phyloP scores from a whole-genome alignment of 2,329 filamentous ascomycete species.

The Colletotrichum costaricense region DNA sequence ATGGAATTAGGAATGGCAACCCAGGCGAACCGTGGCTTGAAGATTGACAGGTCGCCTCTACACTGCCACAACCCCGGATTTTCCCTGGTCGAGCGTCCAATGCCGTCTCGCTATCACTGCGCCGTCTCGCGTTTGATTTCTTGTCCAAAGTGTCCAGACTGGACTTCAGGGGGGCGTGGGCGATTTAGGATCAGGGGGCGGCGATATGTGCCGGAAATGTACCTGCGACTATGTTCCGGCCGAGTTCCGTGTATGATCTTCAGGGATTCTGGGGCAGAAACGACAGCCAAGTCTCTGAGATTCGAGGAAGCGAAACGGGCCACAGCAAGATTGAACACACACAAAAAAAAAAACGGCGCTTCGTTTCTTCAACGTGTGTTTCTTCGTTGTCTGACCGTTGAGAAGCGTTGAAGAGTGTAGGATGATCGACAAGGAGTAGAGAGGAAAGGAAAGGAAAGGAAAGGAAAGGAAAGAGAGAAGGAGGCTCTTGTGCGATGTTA shows the following conservation, averaged over 20 bases:
- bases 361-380: not conserved
- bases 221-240: conserved; percentile 17
- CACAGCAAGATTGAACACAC: not conserved
- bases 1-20: not conserved
- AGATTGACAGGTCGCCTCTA: not conserved
- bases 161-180: conserved; percentile 1
- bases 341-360: not conserved
- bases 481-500: conserved; percentile 6
- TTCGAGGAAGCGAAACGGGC: conserved; percentile 11
- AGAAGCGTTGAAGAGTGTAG: not conserved
- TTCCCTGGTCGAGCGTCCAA: not conserved
- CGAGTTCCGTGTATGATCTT: conserved; percentile 32
- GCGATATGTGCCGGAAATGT: conserved; percentile 10
- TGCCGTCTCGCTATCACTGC: not conserved
- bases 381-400: not conserved
- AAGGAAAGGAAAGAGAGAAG: not conserved
- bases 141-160: not conserved
- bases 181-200: conserved; percentile 22
- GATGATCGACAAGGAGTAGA: too few relatives aligned
- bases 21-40: not conserved
- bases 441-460: too few relatives aligned
- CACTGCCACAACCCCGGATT: conserved; percentile 15
- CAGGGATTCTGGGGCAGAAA: conserved; percentile 23
- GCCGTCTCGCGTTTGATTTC: conserved; percentile 14
- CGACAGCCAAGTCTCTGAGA: conserved; percentile 11